A percentile compares a stretch with the other conserved stretches of the same genome.
phyloP scores from a whole-genome alignment of 805 yeast species.

The Myxozyma geophila region DNA sequence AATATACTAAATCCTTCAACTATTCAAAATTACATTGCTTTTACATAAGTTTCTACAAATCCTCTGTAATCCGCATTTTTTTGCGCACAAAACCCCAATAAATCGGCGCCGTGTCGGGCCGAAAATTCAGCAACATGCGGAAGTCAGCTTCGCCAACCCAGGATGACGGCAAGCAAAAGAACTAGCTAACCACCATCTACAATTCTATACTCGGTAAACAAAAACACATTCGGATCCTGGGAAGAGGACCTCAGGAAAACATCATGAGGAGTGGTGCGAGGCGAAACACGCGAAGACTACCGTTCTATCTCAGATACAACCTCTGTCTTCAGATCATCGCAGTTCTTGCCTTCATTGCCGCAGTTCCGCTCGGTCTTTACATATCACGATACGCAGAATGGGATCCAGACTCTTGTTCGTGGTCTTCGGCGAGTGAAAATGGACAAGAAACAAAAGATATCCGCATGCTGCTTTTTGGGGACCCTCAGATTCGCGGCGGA shows the following conservation, averaged over 20 bases:
- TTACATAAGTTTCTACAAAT: too few species aligned
- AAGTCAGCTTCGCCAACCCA: too few species aligned
- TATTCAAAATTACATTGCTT: too few species aligned
- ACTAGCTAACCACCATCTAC: too few species aligned
- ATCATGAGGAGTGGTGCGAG: neutral
- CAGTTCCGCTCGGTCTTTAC: constrained; percentile 16
- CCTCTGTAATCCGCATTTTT: too few species aligned
- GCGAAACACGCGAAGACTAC: constrained; percentile 4
- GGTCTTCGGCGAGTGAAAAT: constrained; percentile 18
- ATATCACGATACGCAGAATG: constrained; percentile 18
- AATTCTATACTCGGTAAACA: too few species aligned
- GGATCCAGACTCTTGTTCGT: constrained; percentile 13
- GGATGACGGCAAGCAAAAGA: too few species aligned
- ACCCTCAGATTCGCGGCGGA: constrained; percentile 94
- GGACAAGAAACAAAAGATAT: constrained; percentile 4
- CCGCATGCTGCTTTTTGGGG: constrained; percentile 78
- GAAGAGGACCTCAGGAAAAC: neutral
- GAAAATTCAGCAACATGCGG: too few species aligned
- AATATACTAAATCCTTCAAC: too few species aligned
- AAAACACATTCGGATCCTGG: too few species aligned
- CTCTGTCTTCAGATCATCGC: constrained; percentile 1
- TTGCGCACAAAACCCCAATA: too few species aligned
- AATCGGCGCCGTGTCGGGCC: too few species aligned
- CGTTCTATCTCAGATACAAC: constrained; percentile 12
- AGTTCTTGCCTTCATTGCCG: constrained; percentile 6